Evolutionary conservation across 176 grass and related monocot genomes (phyloP).

Genomic region (Musa troglodytarum): DNA sequence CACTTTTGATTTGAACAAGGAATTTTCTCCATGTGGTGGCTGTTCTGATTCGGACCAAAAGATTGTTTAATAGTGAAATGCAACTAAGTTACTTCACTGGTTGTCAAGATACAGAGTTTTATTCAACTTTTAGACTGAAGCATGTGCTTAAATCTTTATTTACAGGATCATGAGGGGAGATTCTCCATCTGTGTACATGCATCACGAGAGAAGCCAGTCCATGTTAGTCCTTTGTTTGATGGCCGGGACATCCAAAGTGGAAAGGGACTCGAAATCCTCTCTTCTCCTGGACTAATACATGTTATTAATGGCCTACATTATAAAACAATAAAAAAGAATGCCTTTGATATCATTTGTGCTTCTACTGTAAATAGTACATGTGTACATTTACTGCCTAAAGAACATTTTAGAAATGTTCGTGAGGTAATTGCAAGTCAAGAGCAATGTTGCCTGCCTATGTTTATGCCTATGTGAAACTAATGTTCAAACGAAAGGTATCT

Average conservation of each 20-base stretch:
- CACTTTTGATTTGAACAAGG: too few species aligned
- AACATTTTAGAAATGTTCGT: background rate
- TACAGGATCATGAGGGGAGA: conserved; percentile 76
- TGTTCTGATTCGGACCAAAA: background rate
- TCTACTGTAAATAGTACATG: background rate
- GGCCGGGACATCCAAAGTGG: conserved; percentile 81
- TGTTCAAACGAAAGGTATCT: background rate
- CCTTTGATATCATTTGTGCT: background rate
- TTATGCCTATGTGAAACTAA: conserved; percentile 7
- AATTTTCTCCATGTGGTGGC: background rate
- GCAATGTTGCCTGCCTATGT: conserved; percentile 1
- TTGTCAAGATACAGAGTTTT: background rate
- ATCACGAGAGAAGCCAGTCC: conserved; percentile 72
- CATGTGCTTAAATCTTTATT: conserved; percentile 19
- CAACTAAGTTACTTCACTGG: background rate
- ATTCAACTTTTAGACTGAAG: background rate
- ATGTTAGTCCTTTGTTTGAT: conserved; percentile 72
- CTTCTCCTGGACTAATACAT: background rate
- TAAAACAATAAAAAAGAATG: background rate
- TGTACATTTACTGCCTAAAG: background rate
- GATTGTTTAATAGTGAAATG: too few species aligned
- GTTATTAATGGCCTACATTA: background rate
- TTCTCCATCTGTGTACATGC: conserved; percentile 90
- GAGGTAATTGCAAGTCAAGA: background rate
- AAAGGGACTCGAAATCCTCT: conserved; percentile 27